A percentile compares a stretch with the other conserved stretches of the same genome.
Conservation (phyloP, 176 grass and related monocot species). For the Oryza glumipatula region DNA sequence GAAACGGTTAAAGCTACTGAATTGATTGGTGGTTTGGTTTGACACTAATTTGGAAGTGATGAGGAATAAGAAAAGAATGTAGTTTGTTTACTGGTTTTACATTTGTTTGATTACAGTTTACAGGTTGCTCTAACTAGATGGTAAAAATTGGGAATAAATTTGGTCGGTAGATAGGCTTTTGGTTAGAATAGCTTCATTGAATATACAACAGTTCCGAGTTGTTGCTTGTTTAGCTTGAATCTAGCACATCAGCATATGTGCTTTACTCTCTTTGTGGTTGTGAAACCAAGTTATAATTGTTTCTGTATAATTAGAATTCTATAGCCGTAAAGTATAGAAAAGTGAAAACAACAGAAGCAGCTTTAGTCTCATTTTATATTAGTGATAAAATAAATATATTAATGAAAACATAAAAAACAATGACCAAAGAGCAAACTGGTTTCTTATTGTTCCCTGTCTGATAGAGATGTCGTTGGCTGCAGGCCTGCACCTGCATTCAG, state of each 20-base stretch:
- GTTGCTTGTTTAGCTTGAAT: slow-evolving; percentile 4
- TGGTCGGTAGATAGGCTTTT: background rate
- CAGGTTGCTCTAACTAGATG: background rate
- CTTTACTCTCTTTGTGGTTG: background rate
- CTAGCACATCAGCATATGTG: background rate
- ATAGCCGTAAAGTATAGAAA: slow-evolving; percentile 1
- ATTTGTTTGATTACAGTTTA: slow-evolving; percentile 14
- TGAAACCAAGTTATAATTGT: background rate
- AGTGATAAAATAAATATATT: background rate
- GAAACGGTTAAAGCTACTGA: slow-evolving; percentile 18
- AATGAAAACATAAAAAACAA: background rate
- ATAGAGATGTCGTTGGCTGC: slow-evolving; percentile 26
- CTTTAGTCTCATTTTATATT: slow-evolving; percentile 21
- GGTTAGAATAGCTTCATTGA: background rate
- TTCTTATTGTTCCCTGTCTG: background rate
- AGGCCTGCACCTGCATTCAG: slow-evolving; percentile 36
- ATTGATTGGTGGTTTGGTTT: slow-evolving; percentile 13
- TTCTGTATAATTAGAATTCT: slow-evolving; percentile 21
- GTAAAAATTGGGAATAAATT: background rate
- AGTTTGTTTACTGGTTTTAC: background rate
- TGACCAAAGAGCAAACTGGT: background rate
- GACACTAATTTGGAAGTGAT: background rate
- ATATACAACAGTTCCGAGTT: background rate
- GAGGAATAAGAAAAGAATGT: slow-evolving; percentile 1
- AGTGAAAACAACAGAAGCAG: background rate